Conservation (phyloP, 1,284 basidiomycete species). For the Ganoderma boninense region DNA sequence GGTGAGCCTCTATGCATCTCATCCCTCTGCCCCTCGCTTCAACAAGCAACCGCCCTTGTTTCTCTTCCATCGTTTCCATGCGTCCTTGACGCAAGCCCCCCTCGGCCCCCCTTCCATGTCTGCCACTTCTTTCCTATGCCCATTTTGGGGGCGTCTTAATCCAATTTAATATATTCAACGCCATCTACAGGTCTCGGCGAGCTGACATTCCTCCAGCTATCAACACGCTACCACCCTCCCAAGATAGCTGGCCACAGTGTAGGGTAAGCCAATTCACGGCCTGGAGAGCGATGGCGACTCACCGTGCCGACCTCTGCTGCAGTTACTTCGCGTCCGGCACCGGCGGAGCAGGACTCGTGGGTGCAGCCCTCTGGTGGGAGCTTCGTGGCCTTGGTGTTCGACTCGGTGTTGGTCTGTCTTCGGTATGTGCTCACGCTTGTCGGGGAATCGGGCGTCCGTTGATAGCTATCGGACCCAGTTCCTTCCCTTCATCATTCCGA, state of each 20-base stretch:
- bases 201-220: slow-evolving; percentile 93
- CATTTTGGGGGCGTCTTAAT: background rate
- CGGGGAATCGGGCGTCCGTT: background rate
- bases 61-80: background rate
- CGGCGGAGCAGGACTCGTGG: slow-evolving; percentile 92
- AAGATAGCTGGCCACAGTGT: slow-evolving; percentile 76
- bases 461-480: slow-evolving; percentile 53
- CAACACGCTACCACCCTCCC: slow-evolving; percentile 82
- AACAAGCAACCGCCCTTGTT: background rate
- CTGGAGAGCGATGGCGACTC: background rate
- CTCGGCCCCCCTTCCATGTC: background rate
- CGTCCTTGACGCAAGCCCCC: too few relatives aligned
- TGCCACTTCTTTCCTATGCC: background rate
- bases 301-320: background rate
- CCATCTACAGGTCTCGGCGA: slow-evolving; percentile 80
- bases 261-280: slow-evolving; percentile 54
- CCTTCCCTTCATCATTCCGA: slow-evolving; percentile 79
- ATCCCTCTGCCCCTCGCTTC: background rate
- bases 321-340: slow-evolving; percentile 93
- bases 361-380: slow-evolving; percentile 96
- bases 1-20: slow-evolving; percentile 51
- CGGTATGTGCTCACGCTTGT: slow-evolving; percentile 52
- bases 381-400: slow-evolving; percentile 88
- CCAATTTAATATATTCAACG: background rate
- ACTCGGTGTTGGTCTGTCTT: slow-evolving; percentile 82